These are phyloP conservation scores for Canna indica DNA, from an alignment of 176 grass and related monocot genomes.

Conservation along the genomic window DNA sequence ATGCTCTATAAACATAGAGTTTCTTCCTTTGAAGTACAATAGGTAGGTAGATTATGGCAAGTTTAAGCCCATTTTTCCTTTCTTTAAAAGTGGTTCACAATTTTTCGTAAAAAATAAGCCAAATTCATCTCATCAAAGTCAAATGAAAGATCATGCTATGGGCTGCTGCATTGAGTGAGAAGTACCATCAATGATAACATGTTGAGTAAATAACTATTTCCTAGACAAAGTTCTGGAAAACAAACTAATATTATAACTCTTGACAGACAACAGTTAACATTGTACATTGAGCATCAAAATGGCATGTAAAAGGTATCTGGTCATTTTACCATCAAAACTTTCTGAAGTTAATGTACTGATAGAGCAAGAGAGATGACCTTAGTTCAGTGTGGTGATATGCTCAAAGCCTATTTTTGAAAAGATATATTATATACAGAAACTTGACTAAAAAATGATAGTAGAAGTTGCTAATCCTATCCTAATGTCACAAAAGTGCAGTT, in stretches of 20 bases:
- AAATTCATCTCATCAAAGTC: neutral
- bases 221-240: neutral
- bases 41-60: neutral
- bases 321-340: neutral
- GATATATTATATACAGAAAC: neutral
- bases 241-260: neutral
- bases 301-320: neutral
- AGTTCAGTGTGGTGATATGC: neutral
- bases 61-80: too few species aligned
- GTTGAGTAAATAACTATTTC: neutral
- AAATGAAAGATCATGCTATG: too few species aligned
- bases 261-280: neutral
- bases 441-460: neutral
- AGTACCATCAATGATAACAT: neutral
- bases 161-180: neutral
- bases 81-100: neutral
- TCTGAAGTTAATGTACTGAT: neutral
- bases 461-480: neutral
- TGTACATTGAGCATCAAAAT: neutral
- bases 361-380: neutral
- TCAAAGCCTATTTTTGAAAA: too few species aligned
- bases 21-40: neutral
- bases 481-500: neutral
- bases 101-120: neutral
- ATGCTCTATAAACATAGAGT: neutral